Conservation (phyloP, 2,329 filamentous ascomycete genomes). For the Akanthomyces dipterigenus region DNA sequence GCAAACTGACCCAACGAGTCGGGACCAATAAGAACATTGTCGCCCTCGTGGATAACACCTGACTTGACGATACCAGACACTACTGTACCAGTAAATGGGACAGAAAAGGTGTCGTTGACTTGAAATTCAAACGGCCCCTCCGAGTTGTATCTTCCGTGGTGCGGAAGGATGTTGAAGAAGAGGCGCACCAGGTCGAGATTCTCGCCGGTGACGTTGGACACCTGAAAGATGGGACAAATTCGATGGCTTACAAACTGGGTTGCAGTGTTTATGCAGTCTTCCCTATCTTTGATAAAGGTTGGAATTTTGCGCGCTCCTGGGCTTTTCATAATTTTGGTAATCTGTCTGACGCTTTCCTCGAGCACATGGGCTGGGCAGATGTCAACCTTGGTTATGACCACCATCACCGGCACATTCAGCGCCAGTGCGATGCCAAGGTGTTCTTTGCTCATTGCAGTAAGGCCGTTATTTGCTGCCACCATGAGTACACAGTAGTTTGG, state of each 20-base stretch:
- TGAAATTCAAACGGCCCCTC: constrained; percentile 90
- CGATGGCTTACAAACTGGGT: constrained; percentile 92
- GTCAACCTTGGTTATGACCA: constrained; percentile 95
- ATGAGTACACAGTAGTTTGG: constrained; percentile 97
- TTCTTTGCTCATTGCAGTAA: constrained; percentile 98
- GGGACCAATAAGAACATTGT: constrained; percentile 80
- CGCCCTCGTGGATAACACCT: constrained; percentile 83
- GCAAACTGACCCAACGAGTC: constrained; percentile 87
- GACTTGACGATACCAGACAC: constrained; percentile 90
- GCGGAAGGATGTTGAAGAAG: constrained; percentile 91
- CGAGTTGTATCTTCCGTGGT: constrained; percentile 86
- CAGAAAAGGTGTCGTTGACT: constrained; percentile 95
- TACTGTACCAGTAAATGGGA: constrained; percentile 93
- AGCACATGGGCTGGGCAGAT: constrained; percentile 95
- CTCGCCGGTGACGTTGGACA: constrained; percentile 94
- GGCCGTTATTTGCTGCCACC: constrained; percentile 95
- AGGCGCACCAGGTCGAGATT: constrained; percentile 84
- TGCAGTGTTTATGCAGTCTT: constrained; percentile 91
- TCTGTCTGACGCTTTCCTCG: constrained; percentile 84
- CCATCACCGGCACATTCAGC: constrained; percentile 95
- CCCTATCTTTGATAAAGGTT: constrained; percentile 85
- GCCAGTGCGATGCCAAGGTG: constrained; percentile 92
- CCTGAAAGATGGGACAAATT: constrained; percentile 95
- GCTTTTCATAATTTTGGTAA: constrained; percentile 88
- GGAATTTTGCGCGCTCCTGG: constrained; percentile 92